A percentile compares a stretch with the other conserved stretches of the same genome.
phyloP scores from a whole-genome alignment of 1,139 yeast genomes.

The Zygoascus meyerae region DNA sequence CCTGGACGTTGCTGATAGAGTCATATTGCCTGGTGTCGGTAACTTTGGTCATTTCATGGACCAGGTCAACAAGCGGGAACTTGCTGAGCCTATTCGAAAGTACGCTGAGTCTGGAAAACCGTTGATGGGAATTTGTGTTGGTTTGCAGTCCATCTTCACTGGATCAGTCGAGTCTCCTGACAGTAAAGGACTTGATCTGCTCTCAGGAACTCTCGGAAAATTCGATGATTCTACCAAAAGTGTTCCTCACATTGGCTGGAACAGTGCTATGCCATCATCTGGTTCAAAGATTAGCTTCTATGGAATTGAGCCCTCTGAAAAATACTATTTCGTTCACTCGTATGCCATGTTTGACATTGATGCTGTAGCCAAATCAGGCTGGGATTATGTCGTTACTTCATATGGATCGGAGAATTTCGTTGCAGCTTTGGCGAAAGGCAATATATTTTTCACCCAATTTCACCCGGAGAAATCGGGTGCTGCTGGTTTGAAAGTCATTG shows the following conservation, averaged over 20 bases:
- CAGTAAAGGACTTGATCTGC: constrained; percentile 51
- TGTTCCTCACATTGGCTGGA: constrained; percentile 98
- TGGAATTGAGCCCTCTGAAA: constrained; percentile 57
- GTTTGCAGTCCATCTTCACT: constrained; percentile 74
- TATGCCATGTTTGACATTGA: constrained; percentile 58
- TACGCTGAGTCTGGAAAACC: constrained; percentile 73
- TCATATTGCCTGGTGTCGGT: constrained; percentile 86
- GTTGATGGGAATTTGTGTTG: constrained; percentile 95
- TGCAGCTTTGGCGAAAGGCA: constrained; percentile 74
- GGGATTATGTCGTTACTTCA: constrained; percentile 67
- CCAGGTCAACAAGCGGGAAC: constrained; percentile 54
- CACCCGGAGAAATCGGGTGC: constrained; percentile 95
- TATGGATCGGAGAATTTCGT: constrained; percentile 79
- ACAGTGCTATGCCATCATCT: constrained; percentile 36
- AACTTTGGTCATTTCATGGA: constrained; percentile 90
- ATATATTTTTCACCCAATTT: constrained; percentile 90
- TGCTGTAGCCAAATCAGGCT: constrained; percentile 43
- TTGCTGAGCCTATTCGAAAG: constrained; percentile 56
- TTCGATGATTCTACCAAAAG: constrained; percentile 64
- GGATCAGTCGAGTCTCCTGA: constrained; percentile 71
- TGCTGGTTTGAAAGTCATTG: constrained; percentile 76
- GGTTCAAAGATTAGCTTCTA: constrained; percentile 40
- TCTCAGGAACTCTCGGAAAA: constrained; percentile 48
- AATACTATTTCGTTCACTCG: constrained; percentile 92
- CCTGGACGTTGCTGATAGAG: constrained; percentile 28